phyloP scores from a whole-genome alignment of 2,329 filamentous ascomycete genomes.

The Daldinia sp. region DNA sequence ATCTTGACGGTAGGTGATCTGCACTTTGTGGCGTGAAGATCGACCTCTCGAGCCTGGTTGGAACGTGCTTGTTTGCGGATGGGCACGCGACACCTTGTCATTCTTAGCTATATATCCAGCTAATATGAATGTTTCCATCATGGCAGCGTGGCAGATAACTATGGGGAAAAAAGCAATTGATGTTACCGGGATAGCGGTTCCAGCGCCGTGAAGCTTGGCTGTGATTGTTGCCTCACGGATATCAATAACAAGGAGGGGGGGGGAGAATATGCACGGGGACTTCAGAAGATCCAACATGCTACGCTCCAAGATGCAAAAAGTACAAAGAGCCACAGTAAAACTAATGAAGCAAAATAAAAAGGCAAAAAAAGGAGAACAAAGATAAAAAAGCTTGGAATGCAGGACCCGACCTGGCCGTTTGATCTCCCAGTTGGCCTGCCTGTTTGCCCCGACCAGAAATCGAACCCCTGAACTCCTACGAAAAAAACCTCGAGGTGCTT shows the following conservation, averaged over 20 bases:
- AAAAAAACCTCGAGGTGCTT: background rate
- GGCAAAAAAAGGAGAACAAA: background rate
- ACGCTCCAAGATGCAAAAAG: background rate
- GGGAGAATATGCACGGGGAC: no score
- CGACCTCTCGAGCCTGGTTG: background rate
- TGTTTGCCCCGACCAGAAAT: background rate
- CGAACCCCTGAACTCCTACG: background rate
- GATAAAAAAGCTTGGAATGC: background rate
- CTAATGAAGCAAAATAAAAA: background rate
- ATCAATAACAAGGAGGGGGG: no score
- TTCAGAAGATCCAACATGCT: background rate
- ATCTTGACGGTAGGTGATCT: background rate
- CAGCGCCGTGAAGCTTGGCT: no score
- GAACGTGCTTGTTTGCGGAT: background rate
- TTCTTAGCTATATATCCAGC: background rate
- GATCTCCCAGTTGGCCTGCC: background rate
- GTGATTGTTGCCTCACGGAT: no score
- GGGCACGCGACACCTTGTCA: background rate
- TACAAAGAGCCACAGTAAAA: background rate
- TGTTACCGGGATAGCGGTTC: no score
- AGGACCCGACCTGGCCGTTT: background rate
- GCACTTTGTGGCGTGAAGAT: background rate
- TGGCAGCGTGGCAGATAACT: no score
- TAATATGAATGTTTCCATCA: background rate
- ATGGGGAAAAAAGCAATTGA: no score